Conservation (phyloP, 495 filamentous ascomycete genomes). For the Hypoxylon lienhwacheense region DNA sequence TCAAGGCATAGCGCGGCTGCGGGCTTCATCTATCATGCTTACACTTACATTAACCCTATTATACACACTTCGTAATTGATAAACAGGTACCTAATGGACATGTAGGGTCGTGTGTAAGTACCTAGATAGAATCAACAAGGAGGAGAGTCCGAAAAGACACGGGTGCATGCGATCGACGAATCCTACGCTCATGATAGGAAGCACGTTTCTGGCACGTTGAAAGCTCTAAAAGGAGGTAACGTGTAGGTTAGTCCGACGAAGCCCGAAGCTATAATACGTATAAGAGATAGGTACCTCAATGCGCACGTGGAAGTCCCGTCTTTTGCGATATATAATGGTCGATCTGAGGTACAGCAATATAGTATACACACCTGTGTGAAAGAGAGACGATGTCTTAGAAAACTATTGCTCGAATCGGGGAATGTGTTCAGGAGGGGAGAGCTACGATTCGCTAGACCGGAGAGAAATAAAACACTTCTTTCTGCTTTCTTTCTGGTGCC, state of each 20-base stretch:
- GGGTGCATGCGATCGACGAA: slow-evolving; percentile 27
- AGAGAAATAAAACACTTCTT: slow-evolving; percentile 31
- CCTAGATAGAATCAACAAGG: slow-evolving; percentile 26
- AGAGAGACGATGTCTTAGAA: too few species aligned
- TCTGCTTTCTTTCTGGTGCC: slow-evolving; percentile 3
- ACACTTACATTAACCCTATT: slow-evolving; percentile 10
- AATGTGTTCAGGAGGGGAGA: too few species aligned
- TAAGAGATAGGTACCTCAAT: too few species aligned
- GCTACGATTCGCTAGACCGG: slow-evolving; percentile 22
- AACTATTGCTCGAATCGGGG: slow-evolving; percentile 12
- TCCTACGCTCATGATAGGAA: slow-evolving; percentile 32
- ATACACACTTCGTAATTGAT: too few species aligned
- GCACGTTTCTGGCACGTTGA: slow-evolving; percentile 38
- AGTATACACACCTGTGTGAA: slow-evolving; percentile 16
- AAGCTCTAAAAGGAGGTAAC: slow-evolving; percentile 1
- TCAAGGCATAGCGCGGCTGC: slow-evolving; percentile 13
- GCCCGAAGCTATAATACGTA: too few species aligned
- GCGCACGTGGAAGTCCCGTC: too few species aligned
- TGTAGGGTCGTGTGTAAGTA: slow-evolving; percentile 13
- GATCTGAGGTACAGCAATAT: too few species aligned
- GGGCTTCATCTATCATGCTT: slow-evolving; percentile 22
- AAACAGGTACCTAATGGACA: slow-evolving; percentile 21
- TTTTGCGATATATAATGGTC: too few species aligned
- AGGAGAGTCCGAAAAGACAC: not conserved
- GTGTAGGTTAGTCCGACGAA: slow-evolving; percentile 16